Conservation (phyloP, 2,329 filamentous ascomycete genomes). For the Colletotrichum gloeosporioides region DNA sequence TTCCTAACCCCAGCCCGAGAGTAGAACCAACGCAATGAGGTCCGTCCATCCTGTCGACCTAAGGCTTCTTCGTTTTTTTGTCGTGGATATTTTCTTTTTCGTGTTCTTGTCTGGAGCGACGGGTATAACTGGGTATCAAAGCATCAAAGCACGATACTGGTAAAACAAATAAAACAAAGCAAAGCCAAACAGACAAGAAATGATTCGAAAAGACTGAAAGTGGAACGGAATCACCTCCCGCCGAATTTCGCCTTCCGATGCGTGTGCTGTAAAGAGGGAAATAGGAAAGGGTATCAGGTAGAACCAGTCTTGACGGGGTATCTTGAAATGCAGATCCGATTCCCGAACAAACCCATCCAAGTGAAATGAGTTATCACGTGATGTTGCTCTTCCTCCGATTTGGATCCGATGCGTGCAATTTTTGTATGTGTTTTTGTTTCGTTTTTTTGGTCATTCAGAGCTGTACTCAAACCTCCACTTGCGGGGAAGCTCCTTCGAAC, state of each 20-base stretch:
- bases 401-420: slow-evolving; percentile 16
- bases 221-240: slow-evolving; percentile 19
- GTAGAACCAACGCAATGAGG: slow-evolving; percentile 24
- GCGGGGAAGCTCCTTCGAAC: not conserved
- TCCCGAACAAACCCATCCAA: slow-evolving; percentile 43
- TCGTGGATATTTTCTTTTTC: slow-evolving; percentile 26
- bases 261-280: slow-evolving; percentile 26
- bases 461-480: slow-evolving; percentile 2
- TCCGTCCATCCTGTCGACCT: slow-evolving; percentile 21
- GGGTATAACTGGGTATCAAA: slow-evolving; percentile 44
- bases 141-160: slow-evolving; percentile 29
- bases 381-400: slow-evolving; percentile 19
- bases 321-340: slow-evolving; percentile 64
- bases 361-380: slow-evolving; percentile 20
- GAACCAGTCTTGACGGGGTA: slow-evolving; percentile 60
- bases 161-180: slow-evolving; percentile 27
- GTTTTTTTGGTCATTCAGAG: not conserved
- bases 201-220: slow-evolving; percentile 25
- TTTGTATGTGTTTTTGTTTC: not conserved
- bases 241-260: slow-evolving; percentile 18
- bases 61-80: slow-evolving; percentile 26
- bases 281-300: slow-evolving; percentile 33
- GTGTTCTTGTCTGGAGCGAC: slow-evolving; percentile 25
- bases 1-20: slow-evolving; percentile 15
- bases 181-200: slow-evolving; percentile 21